These are phyloP conservation scores for Ceratobasidium sp. DNA, from an alignment of 1,284 basidiomycete species.

Conservation along the genomic window DNA sequence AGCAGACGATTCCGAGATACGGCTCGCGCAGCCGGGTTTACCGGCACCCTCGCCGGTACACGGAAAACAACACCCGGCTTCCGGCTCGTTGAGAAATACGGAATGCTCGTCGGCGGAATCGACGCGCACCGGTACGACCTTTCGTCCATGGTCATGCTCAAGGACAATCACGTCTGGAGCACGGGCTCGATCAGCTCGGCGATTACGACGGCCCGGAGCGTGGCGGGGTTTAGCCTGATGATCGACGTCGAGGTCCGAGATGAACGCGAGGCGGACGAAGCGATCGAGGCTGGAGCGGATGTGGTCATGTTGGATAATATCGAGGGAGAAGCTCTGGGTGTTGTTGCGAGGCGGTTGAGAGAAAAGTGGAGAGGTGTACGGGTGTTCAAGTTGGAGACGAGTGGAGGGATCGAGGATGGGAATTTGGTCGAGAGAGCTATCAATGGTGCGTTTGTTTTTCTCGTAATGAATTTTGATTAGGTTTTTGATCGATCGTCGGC, in stretches of 20 bases:
- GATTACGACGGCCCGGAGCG: slow-evolving; percentile 85
- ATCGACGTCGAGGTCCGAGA: slow-evolving; percentile 96
- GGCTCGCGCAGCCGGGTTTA: slow-evolving; percentile 85
- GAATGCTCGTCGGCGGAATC: slow-evolving; percentile 97
- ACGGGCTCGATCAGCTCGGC: slow-evolving; percentile 94
- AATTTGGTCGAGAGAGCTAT: slow-evolving; percentile 83
- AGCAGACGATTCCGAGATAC: slow-evolving; percentile 85
- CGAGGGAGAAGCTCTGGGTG: slow-evolving; percentile 78
- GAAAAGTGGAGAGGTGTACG: slow-evolving; percentile 82
- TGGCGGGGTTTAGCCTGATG: slow-evolving; percentile 92
- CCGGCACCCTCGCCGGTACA: slow-evolving; percentile 94
- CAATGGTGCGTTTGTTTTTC: slow-evolving; percentile 68
- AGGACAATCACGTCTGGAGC: slow-evolving; percentile 99
- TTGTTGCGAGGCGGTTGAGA: slow-evolving; percentile 78
- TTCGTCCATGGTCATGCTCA: slow-evolving; percentile 99
- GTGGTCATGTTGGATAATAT: slow-evolving; percentile 99
- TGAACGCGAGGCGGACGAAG: slow-evolving; percentile 93
- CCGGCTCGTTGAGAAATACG: slow-evolving; percentile 98
- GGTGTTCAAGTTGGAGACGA: slow-evolving; percentile 91
- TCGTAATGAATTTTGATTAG: background rate
- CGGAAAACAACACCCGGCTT: slow-evolving; percentile 99
- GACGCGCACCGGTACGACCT: slow-evolving; percentile 98
- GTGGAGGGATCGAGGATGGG: slow-evolving; percentile 90
- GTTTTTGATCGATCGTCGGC: slow-evolving; percentile 37
- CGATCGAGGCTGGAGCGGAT: slow-evolving; percentile 96